Conservation (phyloP, 2,329 filamentous ascomycete genomes). For the Arthrobotrys pseudoclavata region DNA sequence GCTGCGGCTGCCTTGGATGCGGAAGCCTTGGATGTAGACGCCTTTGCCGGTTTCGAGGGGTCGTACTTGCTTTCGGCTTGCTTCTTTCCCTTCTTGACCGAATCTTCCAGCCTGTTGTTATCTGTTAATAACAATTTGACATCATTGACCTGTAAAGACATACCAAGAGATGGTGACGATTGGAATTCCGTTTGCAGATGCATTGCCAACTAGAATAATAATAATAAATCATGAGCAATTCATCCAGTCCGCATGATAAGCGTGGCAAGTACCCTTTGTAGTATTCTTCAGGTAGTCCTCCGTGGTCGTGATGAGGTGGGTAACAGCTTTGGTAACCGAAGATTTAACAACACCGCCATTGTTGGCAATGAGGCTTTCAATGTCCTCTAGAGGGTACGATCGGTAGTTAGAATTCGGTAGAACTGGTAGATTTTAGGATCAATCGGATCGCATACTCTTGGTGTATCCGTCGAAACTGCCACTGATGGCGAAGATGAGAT, state of each 20-base stretch:
- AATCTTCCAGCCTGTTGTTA: conserved; percentile 44
- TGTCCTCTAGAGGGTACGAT: conserved; percentile 61
- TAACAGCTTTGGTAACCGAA: conserved; percentile 70
- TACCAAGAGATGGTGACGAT: conserved; percentile 38
- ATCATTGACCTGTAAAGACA: neutral
- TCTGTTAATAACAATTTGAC: neutral
- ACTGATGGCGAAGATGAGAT: conserved; percentile 72
- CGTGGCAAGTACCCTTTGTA: conserved; percentile 67
- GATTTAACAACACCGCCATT: conserved; percentile 70
- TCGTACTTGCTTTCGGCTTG: conserved; percentile 54
- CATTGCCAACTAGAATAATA: conserved; percentile 15
- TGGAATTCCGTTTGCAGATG: conserved; percentile 37
- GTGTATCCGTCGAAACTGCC: conserved; percentile 73
- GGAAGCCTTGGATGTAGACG: conserved; percentile 18
- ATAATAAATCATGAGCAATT: conserved; percentile 14
- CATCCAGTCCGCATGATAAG: neutral
- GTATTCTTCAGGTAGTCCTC: conserved; percentile 70
- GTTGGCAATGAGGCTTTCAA: conserved; percentile 69
- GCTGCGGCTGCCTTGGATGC: conserved; percentile 32
- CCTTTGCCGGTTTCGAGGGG: conserved; percentile 29
- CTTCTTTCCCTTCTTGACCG: conserved; percentile 54
- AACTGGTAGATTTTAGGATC: neutral
- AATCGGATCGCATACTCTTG: conserved; percentile 67
- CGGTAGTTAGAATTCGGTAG: conserved; percentile 32
- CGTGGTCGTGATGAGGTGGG: conserved; percentile 73